These are phyloP conservation scores for Parathielavia appendiculata DNA, from an alignment of 495 filamentous ascomycete genomes.

Conservation along the genomic window DNA sequence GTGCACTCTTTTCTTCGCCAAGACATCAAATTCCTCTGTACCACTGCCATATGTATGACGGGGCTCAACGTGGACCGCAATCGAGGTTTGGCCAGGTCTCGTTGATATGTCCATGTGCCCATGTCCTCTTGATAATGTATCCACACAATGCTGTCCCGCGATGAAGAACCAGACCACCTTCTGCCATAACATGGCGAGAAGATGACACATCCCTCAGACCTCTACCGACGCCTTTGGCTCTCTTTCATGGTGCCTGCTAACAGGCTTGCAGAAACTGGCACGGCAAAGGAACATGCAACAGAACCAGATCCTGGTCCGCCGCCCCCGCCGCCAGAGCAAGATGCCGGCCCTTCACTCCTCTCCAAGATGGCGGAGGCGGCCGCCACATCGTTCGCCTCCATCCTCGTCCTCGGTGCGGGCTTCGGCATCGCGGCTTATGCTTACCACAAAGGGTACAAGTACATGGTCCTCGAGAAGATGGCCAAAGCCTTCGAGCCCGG, in stretches of 20 bases:
- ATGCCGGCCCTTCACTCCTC: slow-evolving; percentile 34
- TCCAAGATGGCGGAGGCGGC: slow-evolving; percentile 82
- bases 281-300: not conserved
- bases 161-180: too few relatives aligned
- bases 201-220: too few relatives aligned
- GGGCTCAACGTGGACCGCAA: too few relatives aligned
- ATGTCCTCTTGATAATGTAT: too few relatives aligned
- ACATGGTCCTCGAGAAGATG: slow-evolving; percentile 81
- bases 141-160: too few relatives aligned
- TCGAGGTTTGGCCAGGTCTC: too few relatives aligned
- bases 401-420: slow-evolving; percentile 68
- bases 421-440: slow-evolving; percentile 70
- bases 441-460: slow-evolving; percentile 89
- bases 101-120: too few relatives aligned
- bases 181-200: too few relatives aligned
- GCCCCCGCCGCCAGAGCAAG: slow-evolving; percentile 19
- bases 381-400: slow-evolving; percentile 79
- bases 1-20: not conserved
- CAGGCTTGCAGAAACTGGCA: not conserved
- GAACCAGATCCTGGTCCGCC: not conserved
- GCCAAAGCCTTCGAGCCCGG: slow-evolving; percentile 88
- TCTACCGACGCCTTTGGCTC: too few relatives aligned
- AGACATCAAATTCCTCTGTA: too few relatives aligned
- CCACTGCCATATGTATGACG: too few relatives aligned
- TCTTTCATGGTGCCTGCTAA: not conserved